phyloP scores from a whole-genome alignment of 2,329 filamentous ascomycete species.

The Xylaria sp. region DNA sequence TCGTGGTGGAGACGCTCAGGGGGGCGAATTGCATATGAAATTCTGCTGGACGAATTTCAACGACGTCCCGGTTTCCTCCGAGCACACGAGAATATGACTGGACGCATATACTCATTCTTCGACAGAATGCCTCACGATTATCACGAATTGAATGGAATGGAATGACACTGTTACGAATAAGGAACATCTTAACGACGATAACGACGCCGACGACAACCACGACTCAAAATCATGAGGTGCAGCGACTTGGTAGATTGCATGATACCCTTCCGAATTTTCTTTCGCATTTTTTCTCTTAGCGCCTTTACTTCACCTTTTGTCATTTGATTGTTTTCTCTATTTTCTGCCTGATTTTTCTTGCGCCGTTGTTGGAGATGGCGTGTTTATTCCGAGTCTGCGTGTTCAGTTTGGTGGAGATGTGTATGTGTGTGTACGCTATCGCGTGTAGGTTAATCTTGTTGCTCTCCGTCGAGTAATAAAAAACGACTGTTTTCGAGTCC shows the following conservation, averaged over 20 bases:
- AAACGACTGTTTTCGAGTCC: neutral
- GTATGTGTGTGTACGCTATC: slow-evolving; percentile 20
- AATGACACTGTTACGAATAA: slow-evolving; percentile 11
- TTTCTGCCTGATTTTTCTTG: neutral
- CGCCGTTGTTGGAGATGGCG: too few species aligned
- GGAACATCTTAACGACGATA: slow-evolving; percentile 17
- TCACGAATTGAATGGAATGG: slow-evolving; percentile 6
- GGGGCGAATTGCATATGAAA: too few species aligned
- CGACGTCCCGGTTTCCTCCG: neutral
- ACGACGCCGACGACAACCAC: slow-evolving; percentile 20
- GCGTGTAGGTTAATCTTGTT: slow-evolving; percentile 4
- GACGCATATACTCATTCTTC: neutral
- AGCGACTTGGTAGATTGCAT: slow-evolving; percentile 32
- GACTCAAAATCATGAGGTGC: slow-evolving; percentile 11
- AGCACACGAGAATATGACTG: neutral
- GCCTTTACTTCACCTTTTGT: neutral
- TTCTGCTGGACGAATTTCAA: too few species aligned
- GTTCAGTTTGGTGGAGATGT: neutral
- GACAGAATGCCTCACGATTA: slow-evolving; percentile 1
- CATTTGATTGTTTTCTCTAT: neutral
- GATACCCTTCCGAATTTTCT: slow-evolving; percentile 28
- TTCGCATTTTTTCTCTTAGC: neutral
- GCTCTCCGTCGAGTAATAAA: neutral
- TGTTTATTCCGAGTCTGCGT: too few species aligned
- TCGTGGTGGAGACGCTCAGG: too few species aligned